Evolutionary conservation across 192 early-diverging fungal genomes (phyloP).

Genomic region (Pilaira anomala): DNA sequence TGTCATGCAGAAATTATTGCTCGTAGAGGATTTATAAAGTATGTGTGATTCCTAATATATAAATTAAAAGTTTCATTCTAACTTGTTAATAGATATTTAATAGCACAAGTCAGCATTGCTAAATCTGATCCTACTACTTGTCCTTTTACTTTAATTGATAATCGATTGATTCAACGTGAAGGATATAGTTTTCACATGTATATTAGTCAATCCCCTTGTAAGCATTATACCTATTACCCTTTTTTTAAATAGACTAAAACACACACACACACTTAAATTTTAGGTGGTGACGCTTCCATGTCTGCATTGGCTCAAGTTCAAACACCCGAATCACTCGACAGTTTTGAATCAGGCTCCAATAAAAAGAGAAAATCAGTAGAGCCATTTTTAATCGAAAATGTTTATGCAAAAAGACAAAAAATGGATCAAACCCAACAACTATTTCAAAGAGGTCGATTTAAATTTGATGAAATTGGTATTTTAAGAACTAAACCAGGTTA

Average conservation of each 20-base stretch:
- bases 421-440: neutral
- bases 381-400: conserved; percentile 14
- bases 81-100: neutral
- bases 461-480: conserved; percentile 54
- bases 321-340: conserved; percentile 31
- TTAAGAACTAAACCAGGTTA: conserved; percentile 74
- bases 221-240: too few relatives aligned
- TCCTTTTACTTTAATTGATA: conserved; percentile 10
- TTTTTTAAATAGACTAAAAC: too few relatives aligned
- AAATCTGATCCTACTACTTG: neutral
- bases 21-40: conserved; percentile 72
- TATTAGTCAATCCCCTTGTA: conserved; percentile 74
- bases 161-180: neutral
- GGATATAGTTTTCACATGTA: conserved; percentile 66
- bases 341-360: conserved; percentile 34
- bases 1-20: conserved; percentile 89
- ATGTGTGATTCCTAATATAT: conserved; percentile 10
- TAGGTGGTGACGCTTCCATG: conserved; percentile 82
- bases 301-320: conserved; percentile 42
- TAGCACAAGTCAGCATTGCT: neutral
- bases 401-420: conserved; percentile 25
- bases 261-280: neutral
- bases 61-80: neutral
- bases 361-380: conserved; percentile 9
- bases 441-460: conserved; percentile 60